Conservation (phyloP, 179 eudicot species). For the Beta lomatogona region DNA sequence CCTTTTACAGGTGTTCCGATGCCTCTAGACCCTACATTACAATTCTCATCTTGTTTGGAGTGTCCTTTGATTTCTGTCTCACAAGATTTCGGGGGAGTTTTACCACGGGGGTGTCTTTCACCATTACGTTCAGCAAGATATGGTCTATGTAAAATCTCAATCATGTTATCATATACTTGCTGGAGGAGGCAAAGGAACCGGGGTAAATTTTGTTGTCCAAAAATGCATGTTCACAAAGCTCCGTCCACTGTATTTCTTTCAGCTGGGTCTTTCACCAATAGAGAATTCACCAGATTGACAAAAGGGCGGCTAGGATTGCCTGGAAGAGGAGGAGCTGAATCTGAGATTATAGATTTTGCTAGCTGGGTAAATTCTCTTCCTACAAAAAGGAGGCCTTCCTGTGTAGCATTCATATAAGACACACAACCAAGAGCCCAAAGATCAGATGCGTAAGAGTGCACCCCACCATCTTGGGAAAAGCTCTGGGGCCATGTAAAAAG, state of each 20-base stretch:
- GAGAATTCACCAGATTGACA: slow-evolving; percentile 77
- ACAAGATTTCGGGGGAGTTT: slow-evolving; percentile 55
- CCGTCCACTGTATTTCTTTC: slow-evolving; percentile 92
- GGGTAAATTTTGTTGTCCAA: slow-evolving; percentile 61
- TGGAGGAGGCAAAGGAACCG: slow-evolving; percentile 71
- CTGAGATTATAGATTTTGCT: slow-evolving; percentile 82
- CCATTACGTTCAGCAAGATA: slow-evolving; percentile 70
- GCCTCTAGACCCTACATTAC: slow-evolving; percentile 44
- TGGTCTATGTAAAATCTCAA: slow-evolving; percentile 56
- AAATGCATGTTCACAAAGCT: slow-evolving; percentile 81
- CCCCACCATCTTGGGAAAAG: slow-evolving; percentile 95
- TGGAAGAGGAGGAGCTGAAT: slow-evolving; percentile 87
- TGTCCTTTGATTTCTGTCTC: slow-evolving; percentile 60
- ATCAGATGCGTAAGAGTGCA: slow-evolving; percentile 97
- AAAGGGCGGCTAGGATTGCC: slow-evolving; percentile 79
- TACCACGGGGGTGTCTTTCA: slow-evolving; percentile 51
- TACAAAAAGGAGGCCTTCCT: slow-evolving; percentile 84
- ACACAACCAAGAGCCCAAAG: slow-evolving; percentile 99
- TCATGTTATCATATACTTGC: slow-evolving; percentile 78
- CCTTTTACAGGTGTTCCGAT: slow-evolving; percentile 67
- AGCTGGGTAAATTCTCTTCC: slow-evolving; percentile 81
- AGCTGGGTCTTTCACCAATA: slow-evolving; percentile 88
- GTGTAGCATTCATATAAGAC: slow-evolving; percentile 86
- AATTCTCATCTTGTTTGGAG: slow-evolving; percentile 63
- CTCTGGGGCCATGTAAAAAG: slow-evolving; percentile 99